phyloP scores from a whole-genome alignment of 306 rosid genomes.

The Dryas drummondii region DNA sequence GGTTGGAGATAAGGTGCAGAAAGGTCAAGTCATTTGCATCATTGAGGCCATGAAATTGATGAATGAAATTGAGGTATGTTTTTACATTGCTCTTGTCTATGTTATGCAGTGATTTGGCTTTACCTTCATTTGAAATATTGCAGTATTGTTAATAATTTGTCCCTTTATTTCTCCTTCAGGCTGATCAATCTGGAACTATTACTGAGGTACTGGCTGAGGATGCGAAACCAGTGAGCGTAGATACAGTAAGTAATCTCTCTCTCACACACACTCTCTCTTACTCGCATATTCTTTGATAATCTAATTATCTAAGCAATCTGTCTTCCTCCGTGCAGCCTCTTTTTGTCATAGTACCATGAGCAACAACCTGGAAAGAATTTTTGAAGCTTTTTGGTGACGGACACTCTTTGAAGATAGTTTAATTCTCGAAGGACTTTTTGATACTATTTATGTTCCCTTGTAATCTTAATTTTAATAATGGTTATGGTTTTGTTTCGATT shows the following conservation, averaged over 20 bases:
- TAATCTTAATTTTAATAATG: conserved; percentile 23
- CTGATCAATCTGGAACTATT: conserved; percentile 86
- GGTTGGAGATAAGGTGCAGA: conserved; percentile 94
- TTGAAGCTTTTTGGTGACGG: conserved; percentile 22
- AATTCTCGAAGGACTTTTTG: conserved; percentile 18
- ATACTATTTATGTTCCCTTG: conserved; percentile 21
- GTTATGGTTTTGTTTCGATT: conserved; percentile 16
- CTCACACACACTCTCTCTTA: neutral
- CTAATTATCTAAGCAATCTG: conserved; percentile 22
- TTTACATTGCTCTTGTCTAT: neutral
- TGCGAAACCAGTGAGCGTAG: conserved; percentile 76
- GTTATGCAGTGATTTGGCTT: neutral
- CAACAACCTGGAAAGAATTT: conserved; percentile 15
- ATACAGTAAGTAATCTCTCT: conserved; percentile 47
- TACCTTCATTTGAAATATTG: neutral
- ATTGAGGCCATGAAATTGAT: conserved; percentile 96
- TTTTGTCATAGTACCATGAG: conserved; percentile 64
- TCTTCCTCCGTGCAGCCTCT: conserved; percentile 61
- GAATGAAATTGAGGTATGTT: conserved; percentile 88
- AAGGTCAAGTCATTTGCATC: conserved; percentile 86
- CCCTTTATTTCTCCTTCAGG: conserved; percentile 45
- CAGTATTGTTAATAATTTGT: neutral
- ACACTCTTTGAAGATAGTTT: conserved; percentile 14
- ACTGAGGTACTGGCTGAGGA: conserved; percentile 63
- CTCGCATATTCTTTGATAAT: neutral